Conservation (phyloP, 1,139 yeast genomes). For the Geotrichum reessii region DNA sequence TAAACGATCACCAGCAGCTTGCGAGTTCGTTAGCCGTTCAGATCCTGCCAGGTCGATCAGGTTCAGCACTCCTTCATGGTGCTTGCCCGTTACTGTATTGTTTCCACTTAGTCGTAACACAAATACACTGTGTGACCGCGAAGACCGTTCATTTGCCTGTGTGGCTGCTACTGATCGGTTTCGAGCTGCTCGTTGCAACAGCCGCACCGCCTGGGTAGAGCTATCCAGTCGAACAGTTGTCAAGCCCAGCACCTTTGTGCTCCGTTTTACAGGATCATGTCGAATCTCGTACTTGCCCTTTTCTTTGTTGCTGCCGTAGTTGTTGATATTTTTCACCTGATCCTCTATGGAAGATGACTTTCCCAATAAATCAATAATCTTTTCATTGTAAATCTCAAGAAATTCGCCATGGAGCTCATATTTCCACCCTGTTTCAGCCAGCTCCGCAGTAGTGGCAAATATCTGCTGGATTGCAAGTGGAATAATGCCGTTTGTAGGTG, state of each 20-base stretch:
- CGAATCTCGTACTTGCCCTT: conserved; percentile 57
- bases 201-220: conserved; percentile 45
- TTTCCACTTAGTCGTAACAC: conserved; percentile 55
- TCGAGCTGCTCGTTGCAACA: conserved; percentile 51
- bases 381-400: conserved; percentile 85
- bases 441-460: conserved; percentile 50
- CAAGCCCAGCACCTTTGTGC: conserved; percentile 58
- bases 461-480: conserved; percentile 72
- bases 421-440: conserved; percentile 57
- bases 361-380: conserved; percentile 60
- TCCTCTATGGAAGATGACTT: neutral
- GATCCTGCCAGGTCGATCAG: conserved; percentile 84
- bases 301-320: neutral
- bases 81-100: conserved; percentile 47
- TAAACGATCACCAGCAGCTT: conserved; percentile 72
- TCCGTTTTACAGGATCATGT: conserved; percentile 52
- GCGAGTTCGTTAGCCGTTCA: conserved; percentile 64
- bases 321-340: neutral
- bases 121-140: conserved; percentile 69
- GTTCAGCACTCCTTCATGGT: conserved; percentile 58
- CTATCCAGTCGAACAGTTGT: conserved; percentile 47
- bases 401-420: conserved; percentile 68
- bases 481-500: conserved; percentile 69
- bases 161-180: conserved; percentile 76
- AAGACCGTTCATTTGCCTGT: conserved; percentile 70